These are phyloP conservation scores for Fraxinus sp. DNA, from an alignment of 305 asterid species.

Conservation along the genomic window DNA sequence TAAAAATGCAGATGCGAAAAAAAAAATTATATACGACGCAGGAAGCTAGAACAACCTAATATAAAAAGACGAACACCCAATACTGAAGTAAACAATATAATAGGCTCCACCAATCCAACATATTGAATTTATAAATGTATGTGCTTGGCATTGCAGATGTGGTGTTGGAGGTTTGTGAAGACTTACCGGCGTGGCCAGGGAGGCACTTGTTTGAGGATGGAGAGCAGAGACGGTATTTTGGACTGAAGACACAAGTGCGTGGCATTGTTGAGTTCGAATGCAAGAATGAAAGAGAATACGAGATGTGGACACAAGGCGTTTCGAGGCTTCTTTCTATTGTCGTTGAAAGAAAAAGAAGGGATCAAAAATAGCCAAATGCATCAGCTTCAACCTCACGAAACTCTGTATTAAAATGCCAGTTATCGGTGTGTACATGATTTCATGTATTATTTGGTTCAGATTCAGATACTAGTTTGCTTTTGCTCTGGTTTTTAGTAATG, in stretches of 20 bases:
- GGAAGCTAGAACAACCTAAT: not conserved
- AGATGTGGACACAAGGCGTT: slow-evolving; percentile 98
- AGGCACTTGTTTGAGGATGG: slow-evolving; percentile 91
- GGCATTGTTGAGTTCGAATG: slow-evolving; percentile 93
- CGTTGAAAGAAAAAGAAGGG: slow-evolving; percentile 61
- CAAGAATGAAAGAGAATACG: slow-evolving; percentile 78
- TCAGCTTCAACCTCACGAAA: not conserved
- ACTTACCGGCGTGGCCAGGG: slow-evolving; percentile 95
- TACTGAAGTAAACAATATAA: not conserved
- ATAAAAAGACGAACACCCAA: not conserved
- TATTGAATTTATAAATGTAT: not conserved
- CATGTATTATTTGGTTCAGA: slow-evolving; percentile 12
- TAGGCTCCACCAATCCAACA: not conserved
- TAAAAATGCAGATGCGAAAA: not conserved
- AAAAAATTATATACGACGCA: too few species aligned
- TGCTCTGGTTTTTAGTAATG: not conserved
- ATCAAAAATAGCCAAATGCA: slow-evolving; percentile 27
- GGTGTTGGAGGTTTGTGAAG: slow-evolving; percentile 67
- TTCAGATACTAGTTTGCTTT: not conserved
- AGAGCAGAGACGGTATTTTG: slow-evolving; percentile 83
- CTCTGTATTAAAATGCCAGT: slow-evolving; percentile 10
- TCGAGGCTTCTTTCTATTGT: slow-evolving; percentile 82
- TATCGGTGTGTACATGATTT: not conserved
- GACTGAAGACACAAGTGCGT: slow-evolving; percentile 70
- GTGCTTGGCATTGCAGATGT: slow-evolving; percentile 49